phyloP scores from a whole-genome alignment of 1,284 basidiomycete species.

The Sporisorium iseilematis-ciliati region DNA sequence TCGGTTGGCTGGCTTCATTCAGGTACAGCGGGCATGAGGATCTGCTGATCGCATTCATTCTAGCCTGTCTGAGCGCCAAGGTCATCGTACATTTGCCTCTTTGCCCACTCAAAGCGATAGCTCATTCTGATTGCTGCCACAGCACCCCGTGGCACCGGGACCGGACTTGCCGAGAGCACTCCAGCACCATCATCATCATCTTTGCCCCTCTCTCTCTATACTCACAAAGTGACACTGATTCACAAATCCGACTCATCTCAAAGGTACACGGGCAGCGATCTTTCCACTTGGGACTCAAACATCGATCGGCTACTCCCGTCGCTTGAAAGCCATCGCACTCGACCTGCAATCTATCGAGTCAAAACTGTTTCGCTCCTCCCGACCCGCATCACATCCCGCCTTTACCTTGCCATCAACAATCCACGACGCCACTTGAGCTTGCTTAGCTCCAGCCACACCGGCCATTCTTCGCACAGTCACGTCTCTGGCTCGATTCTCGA shows the following conservation, averaged over 20 bases:
- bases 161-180: not conserved
- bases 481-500: no score
- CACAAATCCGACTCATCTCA: not conserved
- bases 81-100: not conserved
- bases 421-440: no score
- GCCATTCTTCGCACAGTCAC: no score
- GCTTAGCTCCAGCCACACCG: no score
- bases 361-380: not conserved
- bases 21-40: constrained; percentile 3
- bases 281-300: not conserved
- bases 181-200: not conserved
- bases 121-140: constrained; percentile 22
- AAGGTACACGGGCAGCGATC: not conserved
- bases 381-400: not conserved
- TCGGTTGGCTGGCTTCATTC: constrained; percentile 1
- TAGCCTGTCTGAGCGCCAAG: not conserved
- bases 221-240: no score
- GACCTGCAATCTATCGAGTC: constrained; percentile 2
- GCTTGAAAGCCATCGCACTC: not conserved
- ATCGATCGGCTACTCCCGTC: constrained; percentile 1
- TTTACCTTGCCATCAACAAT: not conserved
- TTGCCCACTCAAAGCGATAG: constrained; percentile 6
- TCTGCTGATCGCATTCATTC: constrained; percentile 2
- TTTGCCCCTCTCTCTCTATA: not conserved
- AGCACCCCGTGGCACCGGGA: not conserved